Evolutionary conservation across 306 rosid species (phyloP).

Genomic region (Styphnolobium japonicum): DNA sequence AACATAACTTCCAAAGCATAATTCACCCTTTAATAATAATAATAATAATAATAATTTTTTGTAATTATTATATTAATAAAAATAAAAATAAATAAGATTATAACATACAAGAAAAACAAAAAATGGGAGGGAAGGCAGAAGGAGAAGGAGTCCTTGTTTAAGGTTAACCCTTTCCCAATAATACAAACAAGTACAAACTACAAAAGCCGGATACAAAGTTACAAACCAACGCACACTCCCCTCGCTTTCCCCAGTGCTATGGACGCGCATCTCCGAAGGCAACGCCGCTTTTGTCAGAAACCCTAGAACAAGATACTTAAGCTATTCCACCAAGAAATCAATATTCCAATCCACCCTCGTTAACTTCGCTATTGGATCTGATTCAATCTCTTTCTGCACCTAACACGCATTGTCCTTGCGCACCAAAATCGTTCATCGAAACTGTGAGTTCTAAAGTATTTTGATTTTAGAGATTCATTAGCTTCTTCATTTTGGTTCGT

Average conservation of each 20-base stretch:
- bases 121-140: too few relatives aligned
- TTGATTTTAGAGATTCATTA: neutral
- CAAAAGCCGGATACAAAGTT: too few relatives aligned
- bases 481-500: neutral
- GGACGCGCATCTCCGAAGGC: slow-evolving; percentile 31
- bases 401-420: neutral
- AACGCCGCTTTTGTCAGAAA: slow-evolving; percentile 25
- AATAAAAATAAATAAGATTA: too few relatives aligned
- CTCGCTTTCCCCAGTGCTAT: slow-evolving; percentile 24
- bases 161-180: too few relatives aligned
- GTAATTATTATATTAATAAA: too few relatives aligned
- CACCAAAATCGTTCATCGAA: neutral
- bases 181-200: too few relatives aligned
- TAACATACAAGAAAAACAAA: too few relatives aligned
- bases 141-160: too few relatives aligned
- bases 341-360: neutral
- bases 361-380: neutral
- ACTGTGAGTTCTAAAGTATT: slow-evolving; percentile 11
- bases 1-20: too few relatives aligned
- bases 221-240: neutral
- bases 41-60: too few relatives aligned
- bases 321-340: neutral
- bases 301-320: neutral
- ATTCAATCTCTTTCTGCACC: neutral
- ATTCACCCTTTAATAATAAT: too few relatives aligned